Evolutionary conservation across 352 stramenopile species (phyloP), one percentile per base, ranked within the genome.

Genomic region (Globisporangium camurandrum): DNA sequence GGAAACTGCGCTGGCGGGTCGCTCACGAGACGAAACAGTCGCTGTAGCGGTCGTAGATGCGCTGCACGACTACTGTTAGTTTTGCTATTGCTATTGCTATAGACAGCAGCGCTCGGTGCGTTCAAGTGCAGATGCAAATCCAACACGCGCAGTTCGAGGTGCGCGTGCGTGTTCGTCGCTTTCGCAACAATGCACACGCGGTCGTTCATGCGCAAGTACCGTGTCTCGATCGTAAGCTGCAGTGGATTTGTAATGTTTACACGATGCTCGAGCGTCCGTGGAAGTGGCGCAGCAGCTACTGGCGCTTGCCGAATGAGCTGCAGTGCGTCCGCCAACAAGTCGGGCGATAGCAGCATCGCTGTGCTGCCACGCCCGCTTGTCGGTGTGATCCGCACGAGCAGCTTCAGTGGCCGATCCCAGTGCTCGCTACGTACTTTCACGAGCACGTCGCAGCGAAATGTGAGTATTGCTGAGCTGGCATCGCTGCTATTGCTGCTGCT

Each of bases 101-200:
- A 9, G 28, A 27, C 34, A 10, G 10, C 26, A 28, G 44, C 37
- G 28, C 24, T 37, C 16, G 40, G 12, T 26, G 16, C 68, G 36
- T 74, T 73, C 49, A 86, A 53, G 53, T 89, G 75, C 31, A 89
- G 54, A 50, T 85, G 71, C 44, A 87, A 51, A 49, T 89, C 75
- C 34, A 76, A 63, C 49, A 87, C 63, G 2, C 62, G 51, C 33
- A 87, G 54, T 22, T 48, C 55, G 27, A 86, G 39, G 12, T 53
- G 56, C 37, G 54, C 45, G 53, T 85, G 69, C 11, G 57, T 56
- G 52, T 89, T 89, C 12, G 39, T 67, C 1, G 58, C 73, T 36
- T 62, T 63, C 42, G 73, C 71, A 9, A 85, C 27, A 31, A 89
- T 70, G 8, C 62, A 69, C 24, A 87, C 62, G 14, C 66, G 71